phyloP scores from a whole-genome alignment of 2,329 filamentous ascomycete species.

The Penicillium decumbens region DNA sequence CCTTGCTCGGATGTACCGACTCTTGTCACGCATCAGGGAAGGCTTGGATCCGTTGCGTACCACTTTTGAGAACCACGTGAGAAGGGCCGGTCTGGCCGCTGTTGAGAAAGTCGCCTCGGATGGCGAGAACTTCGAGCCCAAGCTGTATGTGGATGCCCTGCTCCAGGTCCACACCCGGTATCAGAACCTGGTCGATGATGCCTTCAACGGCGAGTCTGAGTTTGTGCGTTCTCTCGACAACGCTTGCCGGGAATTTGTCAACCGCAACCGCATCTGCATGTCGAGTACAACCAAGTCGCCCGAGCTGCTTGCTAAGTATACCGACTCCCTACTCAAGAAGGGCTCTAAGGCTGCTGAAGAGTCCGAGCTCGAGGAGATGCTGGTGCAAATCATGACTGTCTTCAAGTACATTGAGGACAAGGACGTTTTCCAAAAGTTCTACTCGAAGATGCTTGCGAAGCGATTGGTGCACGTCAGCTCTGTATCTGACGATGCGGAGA shows the following conservation, averaged over 20 bases:
- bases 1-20: slow-evolving; percentile 91
- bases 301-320: slow-evolving; percentile 91
- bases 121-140: slow-evolving; percentile 86
- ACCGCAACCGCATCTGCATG: slow-evolving; percentile 94
- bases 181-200: slow-evolving; percentile 80
- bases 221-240: slow-evolving; percentile 96
- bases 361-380: slow-evolving; percentile 80
- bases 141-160: slow-evolving; percentile 91
- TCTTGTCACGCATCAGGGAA: slow-evolving; percentile 82
- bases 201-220: slow-evolving; percentile 92
- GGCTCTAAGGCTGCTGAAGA: slow-evolving; percentile 86
- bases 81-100: slow-evolving; percentile 79
- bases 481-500: slow-evolving; percentile 94
- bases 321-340: slow-evolving; percentile 87
- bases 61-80: slow-evolving; percentile 87
- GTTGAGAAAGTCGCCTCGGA: slow-evolving; percentile 87
- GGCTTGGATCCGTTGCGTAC: slow-evolving; percentile 82
- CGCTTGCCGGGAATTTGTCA: slow-evolving; percentile 95
- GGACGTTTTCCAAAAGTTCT: slow-evolving; percentile 99
- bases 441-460: slow-evolving; percentile 92
- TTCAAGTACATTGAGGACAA: slow-evolving; percentile 99
- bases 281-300: slow-evolving; percentile 89
- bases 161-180: slow-evolving; percentile 94
- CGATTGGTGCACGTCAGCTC: slow-evolving; percentile 92
- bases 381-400: slow-evolving; percentile 95